phyloP scores from a whole-genome alignment of 176 grass and related monocot species.

The Hordeum vulgare region MorexV3_pseudomolecules_assembly NC_058519.1:655492409-655492908 shows the following conservation, averaged over 20 bases:
- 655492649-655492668: slow-evolving; percentile 92
- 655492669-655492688: slow-evolving; percentile 96
- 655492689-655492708: slow-evolving; percentile 98
- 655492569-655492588: slow-evolving; percentile 89
- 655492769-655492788: background rate
- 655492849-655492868: background rate
- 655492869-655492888: slow-evolving; percentile 6
- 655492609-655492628: slow-evolving; percentile 91
- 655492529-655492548: slow-evolving; percentile 84
- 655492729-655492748: slow-evolving; percentile 14
- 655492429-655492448: background rate
- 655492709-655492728: slow-evolving; percentile 28
- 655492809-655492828: background rate
- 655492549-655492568: slow-evolving; percentile 83
- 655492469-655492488: slow-evolving; percentile 6
- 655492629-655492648: slow-evolving; percentile 96
- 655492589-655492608: slow-evolving; percentile 97
- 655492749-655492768: background rate
- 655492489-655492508: background rate
- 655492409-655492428: background rate
- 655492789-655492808: background rate
- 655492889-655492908: background rate
- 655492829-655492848: background rate
- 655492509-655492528: slow-evolving; percentile 66
- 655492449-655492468: background rate